Base-by-base conservation (phyloP, 1,139 yeast species). In the Spathaspora jeffriesii region DNA sequence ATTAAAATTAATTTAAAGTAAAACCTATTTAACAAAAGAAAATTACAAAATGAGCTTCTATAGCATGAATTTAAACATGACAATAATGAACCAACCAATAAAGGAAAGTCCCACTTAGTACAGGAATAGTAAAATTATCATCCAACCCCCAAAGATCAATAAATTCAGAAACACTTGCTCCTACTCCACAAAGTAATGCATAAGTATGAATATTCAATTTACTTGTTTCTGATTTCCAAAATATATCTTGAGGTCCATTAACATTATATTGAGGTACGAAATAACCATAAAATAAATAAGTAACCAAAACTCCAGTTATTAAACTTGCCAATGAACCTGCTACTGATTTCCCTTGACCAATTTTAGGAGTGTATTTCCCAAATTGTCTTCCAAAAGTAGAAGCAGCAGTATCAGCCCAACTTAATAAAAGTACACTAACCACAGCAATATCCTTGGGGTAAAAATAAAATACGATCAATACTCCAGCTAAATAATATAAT, bases 351-450 rank as follows among this genome's bases (percentile, higher is more conserved):
- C 83, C 82, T 48, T 78, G 71, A 9, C 86, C 76, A 32, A 92
- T 66, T 61, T 84, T 83, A 39, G 96, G 96, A 6, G 97, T 90
- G 56, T 87, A 77, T 57, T 87, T 78, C 7, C 98, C 98, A 64
- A 71, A 90, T 45, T 78, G 79, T 55, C 98, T 78, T 20, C 98
- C 99, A 59, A 92, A 67, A 1, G 97, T 89, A 3, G 97, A 89
- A 2, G 99, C 99, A 5, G 98, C 95, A 9, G 98, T 91, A 63
- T 93, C 99, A 10, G 96, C 92, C 98, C 98, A 93, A 62, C 97
- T 88, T 53, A 93, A 78, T 48, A 93, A 71, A 54, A 91, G 73
- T 8, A 90, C 82, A 23, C 96, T 78, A 72, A 91, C 75, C 22
- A 92, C 72, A 1, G 85, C 76, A 44, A 93, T 83, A 61, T 93